These are phyloP conservation scores for Millerozyma miso DNA, from an alignment of 805 yeast species.

Conservation along the genomic window DNA sequence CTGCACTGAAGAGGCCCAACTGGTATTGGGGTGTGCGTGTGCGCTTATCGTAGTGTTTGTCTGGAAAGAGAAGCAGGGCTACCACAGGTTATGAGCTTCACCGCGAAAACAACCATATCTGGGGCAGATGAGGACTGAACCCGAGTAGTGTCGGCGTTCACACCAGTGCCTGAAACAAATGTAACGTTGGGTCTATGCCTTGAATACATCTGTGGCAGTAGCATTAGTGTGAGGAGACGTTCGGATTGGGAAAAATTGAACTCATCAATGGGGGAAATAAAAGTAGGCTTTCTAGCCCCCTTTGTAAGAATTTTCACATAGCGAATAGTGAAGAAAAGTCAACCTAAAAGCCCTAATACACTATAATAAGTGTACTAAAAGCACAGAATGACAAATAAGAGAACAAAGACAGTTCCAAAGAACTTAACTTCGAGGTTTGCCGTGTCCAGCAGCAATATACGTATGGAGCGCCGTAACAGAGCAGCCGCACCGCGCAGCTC, in stretches of 20 bases:
- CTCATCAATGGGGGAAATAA: background rate
- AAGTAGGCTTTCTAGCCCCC: background rate
- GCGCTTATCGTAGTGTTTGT: too few species aligned
- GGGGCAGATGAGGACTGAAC: background rate
- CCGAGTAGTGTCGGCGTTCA: background rate
- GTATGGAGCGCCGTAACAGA: background rate
- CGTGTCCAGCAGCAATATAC: background rate
- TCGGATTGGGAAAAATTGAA: background rate
- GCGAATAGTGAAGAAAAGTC: too few species aligned
- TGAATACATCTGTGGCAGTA: background rate
- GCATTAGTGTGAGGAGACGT: background rate
- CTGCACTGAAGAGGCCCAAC: background rate
- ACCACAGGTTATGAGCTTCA: background rate
- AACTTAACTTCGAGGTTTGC: constrained; percentile 6
- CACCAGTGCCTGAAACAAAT: background rate
- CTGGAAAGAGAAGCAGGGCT: background rate
- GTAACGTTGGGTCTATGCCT: background rate
- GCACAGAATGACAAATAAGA: constrained; percentile 1
- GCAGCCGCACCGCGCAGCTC: background rate
- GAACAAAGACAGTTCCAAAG: constrained; percentile 6
- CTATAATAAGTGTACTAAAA: too few species aligned
- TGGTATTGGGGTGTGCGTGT: too few species aligned
- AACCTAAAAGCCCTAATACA: too few species aligned
- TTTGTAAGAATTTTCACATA: background rate
- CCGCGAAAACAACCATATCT: background rate